Evolutionary conservation across 371 early-diverging fungal species (phyloP), one percentile per base, ranked within the genome.

Genomic region (Mucor piriformis): DNA sequence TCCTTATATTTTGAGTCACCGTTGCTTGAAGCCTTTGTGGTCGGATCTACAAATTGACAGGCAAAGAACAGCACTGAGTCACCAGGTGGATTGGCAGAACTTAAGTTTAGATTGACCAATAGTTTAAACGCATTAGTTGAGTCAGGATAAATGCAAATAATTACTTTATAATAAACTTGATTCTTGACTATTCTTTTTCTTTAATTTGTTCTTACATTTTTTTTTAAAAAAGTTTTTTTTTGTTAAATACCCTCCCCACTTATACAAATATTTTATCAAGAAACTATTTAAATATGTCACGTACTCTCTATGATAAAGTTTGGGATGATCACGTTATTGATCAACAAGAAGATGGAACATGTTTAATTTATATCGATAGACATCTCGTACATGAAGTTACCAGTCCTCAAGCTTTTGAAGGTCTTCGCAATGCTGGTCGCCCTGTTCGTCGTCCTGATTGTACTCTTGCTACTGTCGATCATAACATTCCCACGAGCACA

Each of bases 341-440:
- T 52, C 67, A 52, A 25, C 80, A 80, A 64, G 75, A 74, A 34
- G 88, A 87, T 72, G 85, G 83, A 24, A 84, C 84, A 13, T 77
- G 78, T 62, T 71, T 88, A 56, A 81, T 88, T 34, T 88, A 84
- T 70, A 86, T 88, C 59, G 88, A 88, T 65, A 69, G 88, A 38
- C 88, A 88, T 60, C 75, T 88, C 44, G 86, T 86, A 20, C 88
- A 88, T 72, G 84, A 84, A 71, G 86, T 88, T 37, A 86, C 86
- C 25, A 80, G 81, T 47, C 86, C 86, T 13, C 85, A 86, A 61
- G 88, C 88, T 20, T 88, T 86, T 66, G 88, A 86, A 66, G 86
- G 86, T 35, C 81, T 88, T 23, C 77, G 82, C 29, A 80, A 83
- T 54, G 84, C 88, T 3, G 57, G 56, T 32, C 73, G 88, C 24